These are phyloP conservation scores for Paraconiothyrium brasiliense DNA, from an alignment of 2,329 filamentous ascomycete genomes.

Conservation along the genomic window DNA sequence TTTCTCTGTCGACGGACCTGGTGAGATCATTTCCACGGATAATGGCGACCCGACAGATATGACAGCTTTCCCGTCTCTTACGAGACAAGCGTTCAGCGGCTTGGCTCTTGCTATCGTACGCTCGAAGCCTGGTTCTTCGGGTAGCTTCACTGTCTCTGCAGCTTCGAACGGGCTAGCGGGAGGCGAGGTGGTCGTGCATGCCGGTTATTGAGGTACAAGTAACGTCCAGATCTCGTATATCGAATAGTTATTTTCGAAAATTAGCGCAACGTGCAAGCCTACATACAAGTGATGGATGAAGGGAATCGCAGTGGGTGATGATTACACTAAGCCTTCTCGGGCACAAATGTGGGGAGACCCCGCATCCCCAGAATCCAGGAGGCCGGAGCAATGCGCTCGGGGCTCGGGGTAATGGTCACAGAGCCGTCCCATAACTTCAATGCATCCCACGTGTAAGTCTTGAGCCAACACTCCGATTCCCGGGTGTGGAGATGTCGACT, in stretches of 20 bases:
- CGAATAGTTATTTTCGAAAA: background rate
- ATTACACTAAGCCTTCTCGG: background rate
- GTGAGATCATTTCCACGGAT: conserved; percentile 51
- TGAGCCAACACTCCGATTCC: background rate
- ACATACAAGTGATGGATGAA: background rate
- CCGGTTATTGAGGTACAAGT: background rate
- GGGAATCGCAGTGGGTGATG: background rate
- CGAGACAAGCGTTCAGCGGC: conserved; percentile 38
- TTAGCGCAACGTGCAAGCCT: background rate
- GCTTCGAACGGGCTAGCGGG: conserved; percentile 25
- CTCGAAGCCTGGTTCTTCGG: conserved; percentile 19
- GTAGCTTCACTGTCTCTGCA: conserved; percentile 25
- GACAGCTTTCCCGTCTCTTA: conserved; percentile 30
- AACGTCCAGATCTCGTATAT: background rate
- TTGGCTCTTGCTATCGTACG: conserved; percentile 35
- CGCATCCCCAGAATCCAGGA: background rate
- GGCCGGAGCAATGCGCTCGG: background rate
- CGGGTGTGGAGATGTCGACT: conserved; percentile 4
- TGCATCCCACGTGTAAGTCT: too few species aligned
- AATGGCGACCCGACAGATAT: conserved; percentile 56
- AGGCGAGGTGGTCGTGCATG: conserved; percentile 13
- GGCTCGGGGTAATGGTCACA: background rate
- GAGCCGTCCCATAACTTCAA: background rate
- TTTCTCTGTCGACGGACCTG: conserved; percentile 32
- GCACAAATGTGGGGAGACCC: background rate